Base-by-base conservation (phyloP, 805 yeast species). In the Pachysolen tannophilus region DNA sequence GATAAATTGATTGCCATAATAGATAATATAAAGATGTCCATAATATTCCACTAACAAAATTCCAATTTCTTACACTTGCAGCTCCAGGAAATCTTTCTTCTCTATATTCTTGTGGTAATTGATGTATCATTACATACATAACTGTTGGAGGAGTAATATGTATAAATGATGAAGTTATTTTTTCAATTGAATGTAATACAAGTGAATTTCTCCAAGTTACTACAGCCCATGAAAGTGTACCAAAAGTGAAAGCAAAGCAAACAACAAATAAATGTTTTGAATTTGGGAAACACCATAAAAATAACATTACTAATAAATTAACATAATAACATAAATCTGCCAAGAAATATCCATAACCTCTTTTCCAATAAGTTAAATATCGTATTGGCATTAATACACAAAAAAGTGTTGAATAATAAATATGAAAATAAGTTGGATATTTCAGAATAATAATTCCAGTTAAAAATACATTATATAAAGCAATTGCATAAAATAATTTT, bases 301-400 rank as follows among this genome's bases (percentile, higher is more conserved):
- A 90, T 1, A 75, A 43, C 45, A 88, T 48, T 32, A 83, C 59
- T 39, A 90, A 58, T 9, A 75, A 46, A 50, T 90, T 92, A 30
- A 83, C 97, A 54, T 81, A 92, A 56, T 90, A 90, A 58, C 98
- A 90, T 45, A 90, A 66, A 57, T 90, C 97, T 1, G 95, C 97
- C 50, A 92, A 63, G 53, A 78, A 90, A 56, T 83, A 90, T 41
- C 88, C 95, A 60, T 69, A 85, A 7, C 84, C 73, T 33, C 66
- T 69, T 55, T 82, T 83, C 61, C 78, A 82, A 59, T 84, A 90
- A 1, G 92, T 75, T 58, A 86, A 78, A 48, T 81, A 70, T 38
- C 98, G 63, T 17, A 88, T 76, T 0, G 98, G 97, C 78, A 88
- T 74, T 35, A 90, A 61, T 1, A 82, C 41, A 2, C 60, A 49